Evolutionary conservation across 352 stramenopile species (phyloP).

Genomic region (Globisporangium recalcitrans): DNA sequence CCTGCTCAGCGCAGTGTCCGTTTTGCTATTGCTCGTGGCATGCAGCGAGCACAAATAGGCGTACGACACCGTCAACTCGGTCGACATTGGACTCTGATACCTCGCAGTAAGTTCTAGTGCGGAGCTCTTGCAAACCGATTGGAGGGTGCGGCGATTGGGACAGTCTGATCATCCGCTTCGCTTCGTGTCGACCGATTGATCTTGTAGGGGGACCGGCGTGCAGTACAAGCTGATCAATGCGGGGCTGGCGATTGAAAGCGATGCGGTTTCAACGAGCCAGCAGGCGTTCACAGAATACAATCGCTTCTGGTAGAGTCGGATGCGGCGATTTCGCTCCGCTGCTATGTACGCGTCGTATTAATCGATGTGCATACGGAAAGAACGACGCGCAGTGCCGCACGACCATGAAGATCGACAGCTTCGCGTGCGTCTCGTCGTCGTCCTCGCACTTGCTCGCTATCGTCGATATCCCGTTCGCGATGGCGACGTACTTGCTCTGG

Average conservation of each 20-base stretch:
- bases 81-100: slow-evolving; percentile 69
- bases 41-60: slow-evolving; percentile 48
- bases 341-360: not conserved
- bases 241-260: slow-evolving; percentile 34
- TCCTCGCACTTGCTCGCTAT: slow-evolving; percentile 36
- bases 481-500: slow-evolving; percentile 51
- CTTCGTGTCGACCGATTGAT: slow-evolving; percentile 1
- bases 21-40: slow-evolving; percentile 47
- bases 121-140: not conserved
- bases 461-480: slow-evolving; percentile 36
- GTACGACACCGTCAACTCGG: slow-evolving; percentile 60
- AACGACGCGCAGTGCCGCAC: slow-evolving; percentile 43
- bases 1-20: slow-evolving; percentile 34
- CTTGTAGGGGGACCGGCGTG: slow-evolving; percentile 50
- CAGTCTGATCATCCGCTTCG: not conserved
- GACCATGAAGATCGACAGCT: slow-evolving; percentile 43
- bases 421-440: slow-evolving; percentile 46
- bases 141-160: too few relatives aligned
- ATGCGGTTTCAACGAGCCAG: slow-evolving; percentile 19
- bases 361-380: not conserved
- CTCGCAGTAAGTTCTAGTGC: slow-evolving; percentile 33
- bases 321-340: not conserved
- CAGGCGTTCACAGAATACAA: slow-evolving; percentile 28
- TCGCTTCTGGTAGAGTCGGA: slow-evolving; percentile 30
- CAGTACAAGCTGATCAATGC: slow-evolving; percentile 83